phyloP scores from a whole-genome alignment of 23 red algal genomes.

The Gracilaria caudata region DNA sequence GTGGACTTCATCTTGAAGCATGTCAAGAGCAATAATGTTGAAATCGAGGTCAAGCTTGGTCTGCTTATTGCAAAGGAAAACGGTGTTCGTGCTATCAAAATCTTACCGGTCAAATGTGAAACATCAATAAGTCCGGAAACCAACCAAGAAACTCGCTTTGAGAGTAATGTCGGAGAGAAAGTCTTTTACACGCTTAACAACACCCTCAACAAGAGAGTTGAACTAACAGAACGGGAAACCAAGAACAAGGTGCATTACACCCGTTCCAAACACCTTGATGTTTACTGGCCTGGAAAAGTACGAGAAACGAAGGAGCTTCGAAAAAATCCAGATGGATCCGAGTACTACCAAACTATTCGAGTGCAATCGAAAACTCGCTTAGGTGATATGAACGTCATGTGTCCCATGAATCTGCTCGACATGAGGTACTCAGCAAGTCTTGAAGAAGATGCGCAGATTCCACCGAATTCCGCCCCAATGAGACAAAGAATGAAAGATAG shows the following conservation, averaged over 20 bases:
- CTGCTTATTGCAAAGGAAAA: slow-evolving; percentile 52
- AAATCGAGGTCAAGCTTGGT: slow-evolving; percentile 89
- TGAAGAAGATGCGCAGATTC: slow-evolving; percentile 53
- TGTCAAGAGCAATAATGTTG: slow-evolving; percentile 58
- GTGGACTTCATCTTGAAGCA: slow-evolving; percentile 70
- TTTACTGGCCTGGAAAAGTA: slow-evolving; percentile 44
- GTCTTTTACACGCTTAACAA: slow-evolving; percentile 63
- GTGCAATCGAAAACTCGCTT: slow-evolving; percentile 70
- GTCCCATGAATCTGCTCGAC: slow-evolving; percentile 57
- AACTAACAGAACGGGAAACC: slow-evolving; percentile 18
- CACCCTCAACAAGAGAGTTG: slow-evolving; percentile 57
- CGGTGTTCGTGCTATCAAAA: slow-evolving; percentile 36
- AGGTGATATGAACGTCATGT: slow-evolving; percentile 70
- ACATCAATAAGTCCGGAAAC: slow-evolving; percentile 51
- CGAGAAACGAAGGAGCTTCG: slow-evolving; percentile 42
- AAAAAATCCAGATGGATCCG: slow-evolving; percentile 17
- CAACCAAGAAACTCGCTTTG: slow-evolving; percentile 62
- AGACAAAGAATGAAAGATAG: slow-evolving; percentile 68
- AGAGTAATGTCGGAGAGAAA: slow-evolving; percentile 60
- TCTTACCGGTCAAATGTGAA: slow-evolving; percentile 60
- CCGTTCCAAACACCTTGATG: slow-evolving; percentile 41
- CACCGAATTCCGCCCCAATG: slow-evolving; percentile 18
- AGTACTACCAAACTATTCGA: slow-evolving; percentile 49
- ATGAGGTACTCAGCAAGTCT: slow-evolving; percentile 72
- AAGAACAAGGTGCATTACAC: slow-evolving; percentile 38